phyloP scores from a whole-genome alignment of 257 asterid genomes.

The Oldenlandia corymbosa region DNA sequence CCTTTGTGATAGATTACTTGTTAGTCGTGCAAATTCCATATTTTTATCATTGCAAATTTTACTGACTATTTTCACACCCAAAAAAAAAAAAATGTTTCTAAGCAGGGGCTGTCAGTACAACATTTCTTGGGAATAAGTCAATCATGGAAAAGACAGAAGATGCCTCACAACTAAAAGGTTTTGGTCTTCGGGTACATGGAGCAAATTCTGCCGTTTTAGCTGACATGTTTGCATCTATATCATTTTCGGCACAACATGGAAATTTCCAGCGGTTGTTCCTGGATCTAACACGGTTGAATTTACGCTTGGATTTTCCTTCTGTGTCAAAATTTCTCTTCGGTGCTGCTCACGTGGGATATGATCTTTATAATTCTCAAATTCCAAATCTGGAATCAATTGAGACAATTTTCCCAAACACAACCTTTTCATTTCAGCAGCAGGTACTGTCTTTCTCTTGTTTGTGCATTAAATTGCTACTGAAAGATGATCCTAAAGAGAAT shows the following conservation, averaged over 20 bases:
- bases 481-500: background rate
- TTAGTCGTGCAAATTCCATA: background rate
- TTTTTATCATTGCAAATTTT: background rate
- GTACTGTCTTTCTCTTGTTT: conserved; percentile 23
- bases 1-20: background rate
- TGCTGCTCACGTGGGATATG: conserved; percentile 43
- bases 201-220: conserved; percentile 45
- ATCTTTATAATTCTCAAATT: conserved; percentile 45
- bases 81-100: background rate
- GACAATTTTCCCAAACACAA: conserved; percentile 54
- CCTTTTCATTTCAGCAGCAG: conserved; percentile 82
- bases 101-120: conserved; percentile 58
- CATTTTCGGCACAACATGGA: conserved; percentile 65
- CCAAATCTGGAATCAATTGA: conserved; percentile 47
- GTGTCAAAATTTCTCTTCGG: conserved; percentile 53
- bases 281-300: conserved; percentile 57
- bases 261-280: conserved; percentile 58
- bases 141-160: conserved; percentile 28
- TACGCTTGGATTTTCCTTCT: conserved; percentile 57
- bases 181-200: conserved; percentile 34
- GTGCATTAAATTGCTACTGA: background rate
- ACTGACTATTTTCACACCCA: background rate
- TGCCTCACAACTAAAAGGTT: conserved; percentile 20
- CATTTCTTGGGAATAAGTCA: conserved; percentile 50
- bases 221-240: conserved; percentile 54